Evolutionary conservation across 2,329 filamentous ascomycete genomes (phyloP).

Genomic region (Fusarium albidum): DNA sequence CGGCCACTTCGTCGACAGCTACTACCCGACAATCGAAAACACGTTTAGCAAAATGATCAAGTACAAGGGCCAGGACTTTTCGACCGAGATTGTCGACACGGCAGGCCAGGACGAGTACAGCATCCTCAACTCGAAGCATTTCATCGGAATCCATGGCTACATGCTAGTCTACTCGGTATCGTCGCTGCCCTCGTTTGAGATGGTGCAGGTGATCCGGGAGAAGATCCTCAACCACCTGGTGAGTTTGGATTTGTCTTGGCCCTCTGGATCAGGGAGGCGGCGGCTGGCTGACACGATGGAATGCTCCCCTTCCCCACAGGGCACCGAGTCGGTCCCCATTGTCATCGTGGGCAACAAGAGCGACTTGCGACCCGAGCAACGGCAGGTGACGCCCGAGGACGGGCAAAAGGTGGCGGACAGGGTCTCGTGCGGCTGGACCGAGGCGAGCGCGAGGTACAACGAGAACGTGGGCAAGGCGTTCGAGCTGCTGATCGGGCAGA

Average conservation of each 20-base stretch:
- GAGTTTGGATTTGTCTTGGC: slow-evolving; percentile 45
- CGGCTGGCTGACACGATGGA: slow-evolving; percentile 2
- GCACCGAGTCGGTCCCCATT: slow-evolving; percentile 90
- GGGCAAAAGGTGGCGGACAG: slow-evolving; percentile 86
- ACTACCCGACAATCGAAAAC: slow-evolving; percentile 99
- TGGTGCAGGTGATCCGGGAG: slow-evolving; percentile 94
- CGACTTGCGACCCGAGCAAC: slow-evolving; percentile 90
- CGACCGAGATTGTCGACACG: slow-evolving; percentile 97
- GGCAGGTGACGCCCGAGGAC: slow-evolving; percentile 87
- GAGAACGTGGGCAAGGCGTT: slow-evolving; percentile 94
- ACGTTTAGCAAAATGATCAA: slow-evolving; percentile 97
- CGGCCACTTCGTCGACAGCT: slow-evolving; percentile 97
- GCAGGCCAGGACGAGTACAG: slow-evolving; percentile 99
- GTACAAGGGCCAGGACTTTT: slow-evolving; percentile 90
- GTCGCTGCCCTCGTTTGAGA: slow-evolving; percentile 93
- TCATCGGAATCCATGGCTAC: slow-evolving; percentile 98
- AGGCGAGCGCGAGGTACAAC: slow-evolving; percentile 93
- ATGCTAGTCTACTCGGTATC: slow-evolving; percentile 99
- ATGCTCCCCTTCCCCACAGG: slow-evolving; percentile 59
- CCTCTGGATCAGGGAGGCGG: neutral
- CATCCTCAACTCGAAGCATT: slow-evolving; percentile 97
- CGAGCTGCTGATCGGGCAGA: slow-evolving; percentile 91
- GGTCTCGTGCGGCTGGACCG: slow-evolving; percentile 92
- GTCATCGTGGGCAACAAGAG: slow-evolving; percentile 98
- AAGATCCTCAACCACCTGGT: slow-evolving; percentile 98